Evolutionary conservation across 352 stramenopile species (phyloP).

Genomic region (Phytophthora tentaculata): DNA sequence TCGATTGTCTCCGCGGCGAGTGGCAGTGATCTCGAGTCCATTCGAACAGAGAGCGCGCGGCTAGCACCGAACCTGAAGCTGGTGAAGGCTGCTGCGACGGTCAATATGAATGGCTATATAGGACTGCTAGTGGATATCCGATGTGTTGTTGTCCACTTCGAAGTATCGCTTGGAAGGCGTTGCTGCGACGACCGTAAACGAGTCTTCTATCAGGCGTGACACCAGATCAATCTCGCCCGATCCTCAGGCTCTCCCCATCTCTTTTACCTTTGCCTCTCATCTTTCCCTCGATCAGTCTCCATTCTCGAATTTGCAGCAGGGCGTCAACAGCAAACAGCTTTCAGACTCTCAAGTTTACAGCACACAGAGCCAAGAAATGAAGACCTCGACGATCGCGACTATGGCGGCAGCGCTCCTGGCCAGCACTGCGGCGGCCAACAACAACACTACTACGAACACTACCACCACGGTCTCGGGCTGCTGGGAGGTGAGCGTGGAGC

Average conservation of each 20-base stretch:
- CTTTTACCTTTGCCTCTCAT: constrained; percentile 18
- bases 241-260: constrained; percentile 25
- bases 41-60: neutral
- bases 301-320: constrained; percentile 35
- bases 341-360: neutral
- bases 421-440: constrained; percentile 5
- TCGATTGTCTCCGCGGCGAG: constrained; percentile 7
- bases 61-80: neutral
- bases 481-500: constrained; percentile 45
- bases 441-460: constrained; percentile 10
- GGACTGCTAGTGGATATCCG: neutral
- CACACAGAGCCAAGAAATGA: constrained; percentile 23
- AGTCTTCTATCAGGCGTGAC: constrained; percentile 22
- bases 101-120: neutral
- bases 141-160: neutral
- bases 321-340: constrained; percentile 6
- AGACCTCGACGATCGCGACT: constrained; percentile 19
- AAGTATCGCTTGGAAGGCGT: constrained; percentile 2
- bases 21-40: neutral
- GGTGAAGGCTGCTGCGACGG: constrained; percentile 14
- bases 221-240: constrained; percentile 14
- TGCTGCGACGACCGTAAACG: constrained; percentile 15
- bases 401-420: constrained; percentile 15
- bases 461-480: constrained; percentile 30
- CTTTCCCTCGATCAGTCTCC: constrained; percentile 3